Evolutionary conservation across 257 asterid genomes (phyloP).

Genomic region (Ehretia macrophylla): DNA sequence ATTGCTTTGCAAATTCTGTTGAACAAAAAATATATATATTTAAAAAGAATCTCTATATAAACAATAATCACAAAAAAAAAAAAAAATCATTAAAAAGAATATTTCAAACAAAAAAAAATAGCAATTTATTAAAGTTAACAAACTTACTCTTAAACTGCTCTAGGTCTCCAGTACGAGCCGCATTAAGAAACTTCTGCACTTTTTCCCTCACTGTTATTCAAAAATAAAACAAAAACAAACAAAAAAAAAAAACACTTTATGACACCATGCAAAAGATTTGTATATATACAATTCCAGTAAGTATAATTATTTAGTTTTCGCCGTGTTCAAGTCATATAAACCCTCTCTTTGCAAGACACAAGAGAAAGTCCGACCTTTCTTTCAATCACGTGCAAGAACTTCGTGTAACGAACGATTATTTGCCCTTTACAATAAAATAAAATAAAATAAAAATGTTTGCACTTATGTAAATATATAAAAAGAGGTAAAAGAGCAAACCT

Average conservation of each 20-base stretch:
- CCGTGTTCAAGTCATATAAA: too few relatives aligned
- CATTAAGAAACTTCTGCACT: slow-evolving; percentile 61
- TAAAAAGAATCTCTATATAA: not conserved
- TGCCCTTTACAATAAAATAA: too few relatives aligned
- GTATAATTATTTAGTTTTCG: too few relatives aligned
- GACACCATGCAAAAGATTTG: not conserved
- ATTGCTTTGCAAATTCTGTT: slow-evolving; percentile 55
- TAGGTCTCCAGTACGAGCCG: slow-evolving; percentile 69
- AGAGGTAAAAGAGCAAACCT: slow-evolving; percentile 31
- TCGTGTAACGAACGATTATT: too few relatives aligned
- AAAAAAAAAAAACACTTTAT: not conserved
- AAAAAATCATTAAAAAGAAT: not conserved
- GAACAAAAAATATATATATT: slow-evolving; percentile 6
- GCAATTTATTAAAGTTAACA: not conserved
- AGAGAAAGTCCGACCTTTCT: too few relatives aligned
- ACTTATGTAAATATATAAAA: not conserved
- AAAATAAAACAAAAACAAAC: slow-evolving; percentile 13
- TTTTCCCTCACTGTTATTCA: slow-evolving; percentile 57
- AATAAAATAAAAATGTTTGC: not conserved
- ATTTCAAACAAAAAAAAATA: not conserved
- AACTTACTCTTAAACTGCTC: slow-evolving; percentile 68
- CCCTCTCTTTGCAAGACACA: too few relatives aligned
- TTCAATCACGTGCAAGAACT: too few relatives aligned
- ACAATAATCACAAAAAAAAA: not conserved
- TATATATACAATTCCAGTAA: too few relatives aligned